phyloP scores from a whole-genome alignment of 345 rosid species.

The Citrus glauca region DNA sequence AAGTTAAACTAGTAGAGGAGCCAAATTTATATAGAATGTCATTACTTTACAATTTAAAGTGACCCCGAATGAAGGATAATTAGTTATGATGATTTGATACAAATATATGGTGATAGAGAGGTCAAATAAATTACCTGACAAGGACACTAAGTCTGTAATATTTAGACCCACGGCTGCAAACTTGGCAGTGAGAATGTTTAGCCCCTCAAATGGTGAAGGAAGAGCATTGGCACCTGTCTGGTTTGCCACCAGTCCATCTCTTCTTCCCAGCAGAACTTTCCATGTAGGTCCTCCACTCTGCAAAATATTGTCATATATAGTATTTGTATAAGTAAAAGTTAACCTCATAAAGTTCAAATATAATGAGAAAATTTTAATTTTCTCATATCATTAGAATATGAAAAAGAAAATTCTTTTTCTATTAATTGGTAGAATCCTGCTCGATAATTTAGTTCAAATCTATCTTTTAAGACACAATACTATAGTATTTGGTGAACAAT shows the following conservation, averaged over 20 bases:
- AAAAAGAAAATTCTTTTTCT: too few species aligned
- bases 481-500: too few species aligned
- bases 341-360: too few species aligned
- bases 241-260: conserved; percentile 66
- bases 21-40: neutral
- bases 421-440: too few species aligned
- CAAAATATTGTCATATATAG: neutral
- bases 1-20: neutral
- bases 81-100: neutral
- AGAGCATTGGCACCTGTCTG: conserved; percentile 49
- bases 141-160: conserved; percentile 56
- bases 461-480: too few species aligned
- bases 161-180: conserved; percentile 52
- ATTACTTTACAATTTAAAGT: neutral
- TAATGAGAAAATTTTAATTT: too few species aligned
- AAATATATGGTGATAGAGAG: neutral
- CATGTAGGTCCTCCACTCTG: conserved; percentile 83
- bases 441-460: too few species aligned
- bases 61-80: neutral
- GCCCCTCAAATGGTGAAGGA: conserved; percentile 59
- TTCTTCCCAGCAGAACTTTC: conserved; percentile 70
- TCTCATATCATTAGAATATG: too few species aligned
- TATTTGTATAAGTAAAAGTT: neutral
- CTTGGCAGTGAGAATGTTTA: conserved; percentile 43
- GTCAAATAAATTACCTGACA: conserved; percentile 45